Conservation (phyloP, 371 early-diverging fungal species). For the Rhizopus microsporus region DNA sequence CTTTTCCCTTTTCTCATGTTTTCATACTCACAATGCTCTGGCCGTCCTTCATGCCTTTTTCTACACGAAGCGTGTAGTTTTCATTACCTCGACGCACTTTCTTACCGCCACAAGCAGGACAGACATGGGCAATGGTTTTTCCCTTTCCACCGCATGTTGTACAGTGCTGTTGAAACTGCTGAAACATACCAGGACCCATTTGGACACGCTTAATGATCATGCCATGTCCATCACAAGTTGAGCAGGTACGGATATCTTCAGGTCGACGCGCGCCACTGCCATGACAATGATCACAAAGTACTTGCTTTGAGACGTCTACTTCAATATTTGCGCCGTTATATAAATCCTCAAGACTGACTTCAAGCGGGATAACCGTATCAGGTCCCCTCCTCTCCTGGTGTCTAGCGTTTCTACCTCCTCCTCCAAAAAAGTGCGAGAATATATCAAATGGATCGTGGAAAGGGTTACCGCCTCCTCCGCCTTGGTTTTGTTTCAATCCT, state of each 20-base stretch:
- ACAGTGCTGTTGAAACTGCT: slow-evolving; percentile 93
- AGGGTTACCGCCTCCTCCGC: slow-evolving; percentile 48
- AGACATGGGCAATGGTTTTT: slow-evolving; percentile 75
- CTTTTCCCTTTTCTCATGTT: neutral
- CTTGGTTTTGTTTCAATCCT: slow-evolving; percentile 82
- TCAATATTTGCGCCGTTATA: slow-evolving; percentile 84
- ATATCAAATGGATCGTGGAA: slow-evolving; percentile 95
- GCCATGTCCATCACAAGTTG: slow-evolving; percentile 81
- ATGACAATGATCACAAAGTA: slow-evolving; percentile 90
- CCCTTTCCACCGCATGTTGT: slow-evolving; percentile 90
- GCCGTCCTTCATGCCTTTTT: slow-evolving; percentile 87
- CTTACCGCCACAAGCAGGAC: slow-evolving; percentile 82
- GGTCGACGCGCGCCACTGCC: slow-evolving; percentile 89
- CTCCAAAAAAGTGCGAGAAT: slow-evolving; percentile 89
- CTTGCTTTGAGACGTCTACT: slow-evolving; percentile 88
- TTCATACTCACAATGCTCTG: slow-evolving; percentile 61
- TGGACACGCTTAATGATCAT: slow-evolving; percentile 80
- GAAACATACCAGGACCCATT: slow-evolving; percentile 91
- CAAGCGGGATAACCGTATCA: slow-evolving; percentile 71
- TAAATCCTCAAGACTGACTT: slow-evolving; percentile 88
- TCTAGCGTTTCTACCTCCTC: slow-evolving; percentile 35
- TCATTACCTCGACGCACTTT: slow-evolving; percentile 86
- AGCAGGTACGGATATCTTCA: slow-evolving; percentile 84
- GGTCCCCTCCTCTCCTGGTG: slow-evolving; percentile 80
- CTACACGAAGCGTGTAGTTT: slow-evolving; percentile 78